These are phyloP conservation scores for Pseudogymnoascus sp. DNA, from an alignment of 2,329 filamentous ascomycete genomes.

Conservation along the genomic window DNA sequence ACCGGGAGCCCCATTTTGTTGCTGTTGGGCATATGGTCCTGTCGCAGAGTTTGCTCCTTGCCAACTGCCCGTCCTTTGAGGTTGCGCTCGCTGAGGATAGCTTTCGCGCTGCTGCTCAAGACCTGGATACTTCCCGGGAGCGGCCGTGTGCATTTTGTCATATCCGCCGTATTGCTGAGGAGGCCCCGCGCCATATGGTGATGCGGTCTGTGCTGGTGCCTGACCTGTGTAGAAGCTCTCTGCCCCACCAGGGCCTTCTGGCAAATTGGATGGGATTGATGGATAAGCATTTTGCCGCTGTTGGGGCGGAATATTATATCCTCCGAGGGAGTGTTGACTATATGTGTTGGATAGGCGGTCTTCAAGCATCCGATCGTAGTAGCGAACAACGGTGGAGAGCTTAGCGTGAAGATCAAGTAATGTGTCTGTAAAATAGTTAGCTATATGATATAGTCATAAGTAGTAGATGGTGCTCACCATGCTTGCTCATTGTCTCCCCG, in stretches of 20 bases:
- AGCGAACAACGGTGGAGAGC: conserved; percentile 88
- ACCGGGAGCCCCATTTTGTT: conserved; percentile 15
- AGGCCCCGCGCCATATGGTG: conserved; percentile 42
- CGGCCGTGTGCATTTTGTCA: conserved; percentile 20
- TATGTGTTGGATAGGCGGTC: conserved; percentile 91
- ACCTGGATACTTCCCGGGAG: conserved; percentile 18
- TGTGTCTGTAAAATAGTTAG: conserved; percentile 57
- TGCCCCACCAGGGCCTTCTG: conserved; percentile 43
- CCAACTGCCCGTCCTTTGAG: conserved; percentile 46
- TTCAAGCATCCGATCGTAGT: conserved; percentile 97
- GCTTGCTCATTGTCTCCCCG: conserved; percentile 99
- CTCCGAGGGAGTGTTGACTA: conserved; percentile 65
- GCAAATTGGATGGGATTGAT: conserved; percentile 50
- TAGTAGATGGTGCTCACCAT: conserved; percentile 47
- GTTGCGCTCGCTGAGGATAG: conserved; percentile 38
- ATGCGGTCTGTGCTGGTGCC: conserved; percentile 34
- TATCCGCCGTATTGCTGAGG: conserved; percentile 37
- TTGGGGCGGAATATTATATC: conserved; percentile 49
- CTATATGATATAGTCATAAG: background rate
- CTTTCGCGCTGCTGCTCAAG: conserved; percentile 21
- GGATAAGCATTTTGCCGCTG: conserved; percentile 60
- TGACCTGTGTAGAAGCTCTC: conserved; percentile 80
- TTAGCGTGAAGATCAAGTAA: conserved; percentile 91
- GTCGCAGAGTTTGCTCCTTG: conserved; percentile 26
- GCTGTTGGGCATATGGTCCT: conserved; percentile 23